These are phyloP conservation scores for Hymenochaete sp. DNA, from an alignment of 1,284 basidiomycete species.

Conservation along the genomic window DNA sequence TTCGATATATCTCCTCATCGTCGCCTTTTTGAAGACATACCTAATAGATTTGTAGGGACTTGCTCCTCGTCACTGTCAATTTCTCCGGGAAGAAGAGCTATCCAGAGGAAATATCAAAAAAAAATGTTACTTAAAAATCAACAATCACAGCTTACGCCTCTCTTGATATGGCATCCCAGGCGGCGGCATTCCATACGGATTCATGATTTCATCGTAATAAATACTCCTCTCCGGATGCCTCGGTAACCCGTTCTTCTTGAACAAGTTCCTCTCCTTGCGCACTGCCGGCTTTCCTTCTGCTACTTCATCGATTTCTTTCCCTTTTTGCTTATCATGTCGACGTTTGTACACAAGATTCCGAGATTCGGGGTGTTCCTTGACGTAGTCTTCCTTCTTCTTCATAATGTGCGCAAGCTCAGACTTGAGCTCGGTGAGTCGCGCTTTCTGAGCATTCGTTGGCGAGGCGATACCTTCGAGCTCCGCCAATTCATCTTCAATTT, in stretches of 20 bases:
- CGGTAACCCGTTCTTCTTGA: slow-evolving; percentile 75
- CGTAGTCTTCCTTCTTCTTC: slow-evolving; percentile 83
- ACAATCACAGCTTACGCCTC: slow-evolving; percentile 51
- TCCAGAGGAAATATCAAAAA: slow-evolving; percentile 10
- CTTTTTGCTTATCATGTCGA: slow-evolving; percentile 38
- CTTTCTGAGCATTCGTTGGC: slow-evolving; percentile 39
- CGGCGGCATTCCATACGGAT: slow-evolving; percentile 91
- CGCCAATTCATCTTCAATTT: slow-evolving; percentile 62
- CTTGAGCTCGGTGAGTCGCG: slow-evolving; percentile 57
- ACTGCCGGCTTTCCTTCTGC: slow-evolving; percentile 16
- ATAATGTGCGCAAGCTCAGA: slow-evolving; percentile 72
- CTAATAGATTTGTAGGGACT: too few relatives aligned
- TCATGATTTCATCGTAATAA: slow-evolving; percentile 90
- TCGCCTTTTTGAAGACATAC: too few relatives aligned
- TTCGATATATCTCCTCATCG: too few relatives aligned
- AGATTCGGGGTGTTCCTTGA: slow-evolving; percentile 85
- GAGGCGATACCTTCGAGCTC: slow-evolving; percentile 45
- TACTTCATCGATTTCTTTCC: slow-evolving; percentile 26
- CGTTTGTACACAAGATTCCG: slow-evolving; percentile 65
- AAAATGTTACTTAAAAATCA: not conserved
- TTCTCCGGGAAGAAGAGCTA: slow-evolving; percentile 57
- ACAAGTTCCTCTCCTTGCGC: slow-evolving; percentile 53
- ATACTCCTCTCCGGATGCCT: slow-evolving; percentile 82
- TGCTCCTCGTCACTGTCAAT: slow-evolving; percentile 50
- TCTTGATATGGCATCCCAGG: slow-evolving; percentile 94